phyloP scores from a whole-genome alignment of 441 rosid species.

The Flueggea neowawraea region DNA sequence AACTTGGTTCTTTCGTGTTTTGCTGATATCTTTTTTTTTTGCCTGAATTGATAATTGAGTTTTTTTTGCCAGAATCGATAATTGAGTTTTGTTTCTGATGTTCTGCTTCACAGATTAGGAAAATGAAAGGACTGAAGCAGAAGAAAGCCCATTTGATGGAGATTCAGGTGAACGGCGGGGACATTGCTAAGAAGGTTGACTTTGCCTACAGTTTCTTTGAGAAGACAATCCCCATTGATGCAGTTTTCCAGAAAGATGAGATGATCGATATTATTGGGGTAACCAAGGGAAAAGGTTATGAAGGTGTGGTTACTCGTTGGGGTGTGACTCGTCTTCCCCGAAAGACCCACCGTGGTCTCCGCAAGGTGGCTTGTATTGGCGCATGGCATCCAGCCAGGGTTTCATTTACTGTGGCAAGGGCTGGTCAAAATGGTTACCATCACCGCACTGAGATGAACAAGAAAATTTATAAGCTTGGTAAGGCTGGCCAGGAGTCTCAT shows the following conservation, averaged over 20 bases:
- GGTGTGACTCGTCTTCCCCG: slow-evolving; percentile 98
- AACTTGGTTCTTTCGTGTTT: not conserved
- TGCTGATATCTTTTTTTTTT: not conserved
- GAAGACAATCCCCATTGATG: slow-evolving; percentile 66
- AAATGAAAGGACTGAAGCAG: slow-evolving; percentile 91
- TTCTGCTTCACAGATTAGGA: slow-evolving; percentile 49
- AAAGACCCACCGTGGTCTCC: slow-evolving; percentile 93
- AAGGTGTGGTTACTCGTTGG: slow-evolving; percentile 96
- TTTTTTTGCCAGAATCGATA: too few species aligned
- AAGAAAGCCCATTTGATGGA: slow-evolving; percentile 93
- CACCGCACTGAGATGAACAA: slow-evolving; percentile 95
- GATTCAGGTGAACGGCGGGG: slow-evolving; percentile 83
- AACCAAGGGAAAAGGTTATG: slow-evolving; percentile 92
- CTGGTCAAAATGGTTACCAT: slow-evolving; percentile 98
- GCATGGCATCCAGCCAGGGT: slow-evolving; percentile 99
- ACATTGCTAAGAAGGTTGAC: slow-evolving; percentile 72
- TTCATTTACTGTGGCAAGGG: slow-evolving; percentile 87
- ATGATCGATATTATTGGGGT: slow-evolving; percentile 90
- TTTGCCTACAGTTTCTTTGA: slow-evolving; percentile 79
- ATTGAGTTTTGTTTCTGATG: not conserved
- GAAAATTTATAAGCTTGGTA: slow-evolving; percentile 82
- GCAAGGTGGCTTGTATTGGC: slow-evolving; percentile 95
- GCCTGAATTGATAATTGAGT: too few species aligned
- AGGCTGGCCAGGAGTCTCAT: slow-evolving; percentile 66
- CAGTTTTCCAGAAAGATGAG: slow-evolving; percentile 88